Base-by-base conservation (phyloP, 2,329 filamentous ascomycete genomes). In the Aspergillus melleus region DNA sequence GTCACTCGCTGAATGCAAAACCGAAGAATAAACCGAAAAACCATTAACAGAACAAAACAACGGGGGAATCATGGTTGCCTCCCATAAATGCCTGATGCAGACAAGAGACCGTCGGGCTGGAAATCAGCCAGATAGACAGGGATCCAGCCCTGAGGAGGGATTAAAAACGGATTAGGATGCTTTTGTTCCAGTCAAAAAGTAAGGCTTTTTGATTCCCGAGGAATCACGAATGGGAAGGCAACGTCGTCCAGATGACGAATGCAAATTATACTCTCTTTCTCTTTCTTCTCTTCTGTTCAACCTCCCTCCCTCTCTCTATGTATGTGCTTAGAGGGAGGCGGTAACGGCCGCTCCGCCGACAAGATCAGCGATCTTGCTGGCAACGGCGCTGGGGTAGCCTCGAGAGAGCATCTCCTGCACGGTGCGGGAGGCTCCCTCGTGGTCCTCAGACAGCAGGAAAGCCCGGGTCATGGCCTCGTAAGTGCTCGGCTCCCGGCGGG, bases 401-500 rank as follows among this genome's bases (percentile, higher is more conserved):
- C 95, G 86, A 51, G 87, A 88, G 39, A 97, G 83, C 85, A 97
- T 97, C 82, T 99, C 95, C 57, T 89, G 85, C 24, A 96, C 93
- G 14, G 96, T 89, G 11, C 72, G 78, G 78, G 92, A 88, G 44
- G 95, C 95, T 59, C 85, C 83, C 52, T 88, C 84, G 36, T 91
- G 88, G 73, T 96, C 87, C 72, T 96, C 91, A 3, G 90, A 89
- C 11, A 92, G 88, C 57, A 99, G 86, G 78, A 89, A 97, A 0
- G 95, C 95, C 50, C 95, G 86, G 5, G 93, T 96, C 95, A 99
- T 99, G 46, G 94, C 93, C 79, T 99, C 95, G 76, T 99, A 99
- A 4, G 95, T 99, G 81, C 92, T 97, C 3, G 95, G 95, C 80
- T 99, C 95, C 59, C 95, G 88, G 79, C 89, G 92, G 57, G 88